Evolutionary conservation across 345 rosid genomes (phyloP), one percentile per base, ranked within the genome.

Genomic region (Cardamine occulta): DNA sequence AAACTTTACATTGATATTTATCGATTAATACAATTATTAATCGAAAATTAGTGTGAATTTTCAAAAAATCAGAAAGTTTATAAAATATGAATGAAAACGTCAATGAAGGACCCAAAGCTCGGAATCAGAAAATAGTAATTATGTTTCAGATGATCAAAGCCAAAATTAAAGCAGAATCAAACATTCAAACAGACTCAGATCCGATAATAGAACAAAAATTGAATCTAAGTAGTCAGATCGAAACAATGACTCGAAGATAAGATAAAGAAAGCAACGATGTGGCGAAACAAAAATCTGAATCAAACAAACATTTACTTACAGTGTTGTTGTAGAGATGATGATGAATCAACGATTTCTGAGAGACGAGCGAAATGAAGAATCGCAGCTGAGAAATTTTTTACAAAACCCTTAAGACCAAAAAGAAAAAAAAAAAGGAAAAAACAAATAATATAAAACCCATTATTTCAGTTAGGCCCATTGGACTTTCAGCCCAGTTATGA

Each of bases 401-500:
- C 7, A 45, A 55, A 69, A 69, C 74, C 74, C 74, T 57, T 8
- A 24, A 24, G 14, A 1, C 14, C 37, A n/a, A n/a, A 8, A 55
- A 55, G 6, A 28, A 7, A 29, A 12, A 2, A 1, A 6, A 12
- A 2, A 1, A 6, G 2, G 8, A 7, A 55, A 55, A 54, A 13
- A 28, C 7, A 23, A 2, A 4, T 8, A 51, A 51, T 1, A 19
- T 23, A 5, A 26, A 56, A 56, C 10, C 8, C 24, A 57, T 8
- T 31, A 31, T 8, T 31, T 8, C 0, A 29, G 7, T 7, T 56
- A 57, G 31, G 62, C 62, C 62, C 62, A 57, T 57, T 57, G 62
- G 62, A 17, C 62, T 57, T 2, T 57, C 0, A n/a, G 62, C 40
- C 62, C 62, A 31, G 3, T 57, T 8, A 4, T 8, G 21, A 56